Evolutionary conservation across 169 alveolate species (phyloP).

Genomic region (Theileria sp.): DNA sequence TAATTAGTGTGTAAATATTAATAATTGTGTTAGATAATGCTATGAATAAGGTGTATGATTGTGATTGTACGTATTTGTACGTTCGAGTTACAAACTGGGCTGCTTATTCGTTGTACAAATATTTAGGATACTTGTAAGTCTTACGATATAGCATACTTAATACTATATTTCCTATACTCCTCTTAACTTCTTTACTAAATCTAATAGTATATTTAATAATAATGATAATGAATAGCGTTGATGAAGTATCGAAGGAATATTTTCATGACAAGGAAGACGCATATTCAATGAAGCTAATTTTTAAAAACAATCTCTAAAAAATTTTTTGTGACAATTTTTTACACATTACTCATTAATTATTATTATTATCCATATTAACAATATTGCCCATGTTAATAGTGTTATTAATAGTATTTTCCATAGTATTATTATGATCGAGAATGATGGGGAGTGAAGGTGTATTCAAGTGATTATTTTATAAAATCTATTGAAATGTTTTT

Average conservation of each 20-base stretch:
- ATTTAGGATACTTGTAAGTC: conserved; percentile 66
- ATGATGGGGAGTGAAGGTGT: too few species aligned
- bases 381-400: too few species aligned
- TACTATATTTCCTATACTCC: not conserved
- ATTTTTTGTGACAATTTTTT: too few species aligned
- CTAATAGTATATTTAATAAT: not conserved
- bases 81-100: conserved; percentile 76
- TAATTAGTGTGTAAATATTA: not conserved
- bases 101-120: conserved; percentile 66
- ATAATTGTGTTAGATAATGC: conserved; percentile 46
- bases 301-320: conserved; percentile 10
- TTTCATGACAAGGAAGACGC: conserved; percentile 78
- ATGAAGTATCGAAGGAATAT: conserved; percentile 66
- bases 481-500: not conserved
- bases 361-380: too few species aligned
- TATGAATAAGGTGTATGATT: conserved; percentile 53
- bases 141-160: not conserved
- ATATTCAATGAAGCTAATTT: conserved; percentile 60
- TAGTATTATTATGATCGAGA: too few species aligned
- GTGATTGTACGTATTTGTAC: conserved; percentile 52
- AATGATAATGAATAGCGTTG: conserved; percentile 36
- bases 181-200: not conserved
- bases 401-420: too few species aligned
- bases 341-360: too few species aligned
- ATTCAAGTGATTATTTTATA: not conserved